Evolutionary conservation across 2,329 filamentous ascomycete species (phyloP), one percentile per base, ranked within the genome.

Genomic region (Raffaelea ambrosiae): DNA sequence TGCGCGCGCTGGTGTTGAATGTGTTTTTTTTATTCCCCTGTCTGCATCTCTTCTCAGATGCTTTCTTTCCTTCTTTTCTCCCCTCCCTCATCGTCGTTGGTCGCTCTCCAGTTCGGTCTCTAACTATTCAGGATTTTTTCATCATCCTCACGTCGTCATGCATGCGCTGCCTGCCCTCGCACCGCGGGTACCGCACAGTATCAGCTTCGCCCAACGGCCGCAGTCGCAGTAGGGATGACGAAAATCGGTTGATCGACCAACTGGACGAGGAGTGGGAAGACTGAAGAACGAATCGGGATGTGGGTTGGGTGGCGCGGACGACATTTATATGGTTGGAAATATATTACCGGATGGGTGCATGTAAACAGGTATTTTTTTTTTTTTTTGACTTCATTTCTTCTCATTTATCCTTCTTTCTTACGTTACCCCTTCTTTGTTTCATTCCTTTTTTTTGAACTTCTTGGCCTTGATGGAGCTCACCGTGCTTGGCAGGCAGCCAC

Each of bases 211-310:
- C 74, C 11, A 73, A 63, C 54, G 69, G 72, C 36, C 65, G 70
- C 48, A 65, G 68, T 51, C 62, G 72, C 56, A 71, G 71, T 58
- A 64, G 73, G 48, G 91, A 96, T 50, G 90, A 89, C 48, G 93
- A 97, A 67, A 96, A 97, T 65, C 73, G 89, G 53, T 68, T 97
- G 57, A 97, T 98, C 63, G 91, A 97, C 64, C 88, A 96, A 65
- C 73, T 96, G 51, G 93, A 97, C 59, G 91, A 97, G 64, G 90
- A 96, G 63, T 97, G 91, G 91, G 90, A 96, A 57, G 90, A 95
- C 54, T 83, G 59, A 65, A 44, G 7, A 29, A 29, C 26, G 13
- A 29, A 29, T 7, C 26, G 26, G 26, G 26, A 7, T 29, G 26
- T 29, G 7, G 26, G 26, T 29, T 29, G 26, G 26, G 7, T 29